phyloP scores from a whole-genome alignment of 345 rosid genomes.

The Acer saccharum region DNA sequence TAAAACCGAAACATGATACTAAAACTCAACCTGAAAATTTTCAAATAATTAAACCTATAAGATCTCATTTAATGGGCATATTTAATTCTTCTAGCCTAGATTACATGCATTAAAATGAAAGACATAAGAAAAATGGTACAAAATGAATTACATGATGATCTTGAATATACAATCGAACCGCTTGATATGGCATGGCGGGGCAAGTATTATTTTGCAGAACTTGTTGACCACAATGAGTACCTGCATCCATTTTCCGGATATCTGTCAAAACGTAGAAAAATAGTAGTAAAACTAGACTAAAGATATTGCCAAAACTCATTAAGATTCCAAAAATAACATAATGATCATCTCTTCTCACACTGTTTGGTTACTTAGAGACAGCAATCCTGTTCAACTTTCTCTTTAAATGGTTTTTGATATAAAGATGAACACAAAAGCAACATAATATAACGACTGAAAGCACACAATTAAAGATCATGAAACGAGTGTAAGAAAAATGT shows the following conservation, averaged over 20 bases:
- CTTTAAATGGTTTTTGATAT: neutral
- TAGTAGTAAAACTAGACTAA: neutral
- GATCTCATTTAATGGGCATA: neutral
- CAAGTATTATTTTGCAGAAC: slow-evolving; percentile 21
- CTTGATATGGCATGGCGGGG: slow-evolving; percentile 42
- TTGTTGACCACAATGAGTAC: slow-evolving; percentile 27
- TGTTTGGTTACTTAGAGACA: neutral
- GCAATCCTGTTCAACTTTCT: neutral
- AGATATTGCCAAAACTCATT: neutral
- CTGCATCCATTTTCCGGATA: slow-evolving; percentile 28
- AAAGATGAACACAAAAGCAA: neutral
- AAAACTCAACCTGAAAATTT: neutral
- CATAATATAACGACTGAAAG: neutral
- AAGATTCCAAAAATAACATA: slow-evolving; percentile 8
- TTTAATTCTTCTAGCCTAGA: neutral
- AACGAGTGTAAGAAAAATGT: neutral
- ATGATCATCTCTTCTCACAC: neutral
- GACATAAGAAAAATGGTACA: slow-evolving; percentile 10
- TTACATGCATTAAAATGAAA: neutral
- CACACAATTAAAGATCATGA: neutral
- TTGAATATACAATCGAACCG: slow-evolving; percentile 53
- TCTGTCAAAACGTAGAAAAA: neutral
- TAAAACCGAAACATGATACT: slow-evolving; percentile 24
- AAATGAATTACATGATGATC: slow-evolving; percentile 49
- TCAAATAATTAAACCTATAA: neutral